These are phyloP conservation scores for Phytopythium cucurbitacearum DNA, from an alignment of 352 stramenopile genomes.

Conservation along the genomic window DNA sequence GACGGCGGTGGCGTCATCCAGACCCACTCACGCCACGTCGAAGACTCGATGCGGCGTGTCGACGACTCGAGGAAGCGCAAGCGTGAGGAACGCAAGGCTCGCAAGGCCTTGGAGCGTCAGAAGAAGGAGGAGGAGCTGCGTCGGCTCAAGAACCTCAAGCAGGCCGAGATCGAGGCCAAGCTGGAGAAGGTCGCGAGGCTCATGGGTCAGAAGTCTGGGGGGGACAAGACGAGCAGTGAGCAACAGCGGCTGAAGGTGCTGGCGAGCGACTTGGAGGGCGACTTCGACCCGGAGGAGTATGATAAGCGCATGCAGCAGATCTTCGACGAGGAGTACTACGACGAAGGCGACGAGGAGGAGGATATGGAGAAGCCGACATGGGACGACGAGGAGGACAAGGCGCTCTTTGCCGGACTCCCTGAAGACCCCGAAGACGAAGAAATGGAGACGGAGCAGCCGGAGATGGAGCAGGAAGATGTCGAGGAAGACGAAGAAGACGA, in stretches of 20 bases:
- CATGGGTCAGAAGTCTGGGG: conserved; percentile 68
- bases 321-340: conserved; percentile 99
- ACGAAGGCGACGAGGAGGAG: conserved; percentile 67
- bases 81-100: conserved; percentile 90
- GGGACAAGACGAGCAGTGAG: conserved; percentile 40
- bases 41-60: conserved; percentile 92
- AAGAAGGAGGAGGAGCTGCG: conserved; percentile 97
- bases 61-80: conserved; percentile 96
- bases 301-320: conserved; percentile 95
- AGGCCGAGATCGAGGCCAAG: conserved; percentile 93
- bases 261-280: conserved; percentile 86
- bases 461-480: conserved; percentile 17
- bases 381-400: conserved; percentile 83
- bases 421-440: conserved; percentile 37
- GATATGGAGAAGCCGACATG: conserved; percentile 75
- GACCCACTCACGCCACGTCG: conserved; percentile 77
- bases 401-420: conserved; percentile 71
- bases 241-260: background rate
- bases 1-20: conserved; percentile 85
- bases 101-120: conserved; percentile 93
- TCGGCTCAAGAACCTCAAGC: conserved; percentile 97
- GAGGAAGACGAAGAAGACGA: conserved; percentile 33
- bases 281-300: conserved; percentile 97
- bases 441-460: conserved; percentile 15
- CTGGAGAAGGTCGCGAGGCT: conserved; percentile 89